Conservation (phyloP, 2,329 filamentous ascomycete species). For the Nigrospora osmanthi region DNA sequence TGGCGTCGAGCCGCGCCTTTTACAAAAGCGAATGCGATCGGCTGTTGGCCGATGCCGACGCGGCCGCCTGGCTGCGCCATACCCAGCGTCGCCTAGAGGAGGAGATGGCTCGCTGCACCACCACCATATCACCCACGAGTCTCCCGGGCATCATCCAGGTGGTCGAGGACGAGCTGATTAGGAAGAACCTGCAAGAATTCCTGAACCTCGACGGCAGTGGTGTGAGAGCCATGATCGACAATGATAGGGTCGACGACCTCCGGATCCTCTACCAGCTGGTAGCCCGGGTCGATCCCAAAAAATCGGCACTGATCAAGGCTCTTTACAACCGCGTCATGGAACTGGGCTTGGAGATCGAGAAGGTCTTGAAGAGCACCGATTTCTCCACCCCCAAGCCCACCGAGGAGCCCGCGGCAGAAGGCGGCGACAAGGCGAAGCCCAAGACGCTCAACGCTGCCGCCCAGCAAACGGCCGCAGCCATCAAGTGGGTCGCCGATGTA, state of each 20-base stretch:
- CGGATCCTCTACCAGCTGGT: conserved; percentile 76
- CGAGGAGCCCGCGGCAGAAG: conserved; percentile 33
- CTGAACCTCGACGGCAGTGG: conserved; percentile 80
- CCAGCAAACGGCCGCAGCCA: conserved; percentile 76
- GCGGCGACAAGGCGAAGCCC: conserved; percentile 37
- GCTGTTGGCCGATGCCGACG: conserved; percentile 70
- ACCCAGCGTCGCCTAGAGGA: conserved; percentile 68
- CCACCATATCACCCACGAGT: conserved; percentile 69
- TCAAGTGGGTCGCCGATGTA: conserved; percentile 94
- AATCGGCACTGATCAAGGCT: conserved; percentile 59
- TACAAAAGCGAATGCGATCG: conserved; percentile 69
- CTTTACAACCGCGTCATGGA: conserved; percentile 71
- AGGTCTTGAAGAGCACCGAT: conserved; percentile 47
- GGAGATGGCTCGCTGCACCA: conserved; percentile 75
- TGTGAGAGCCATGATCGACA: conserved; percentile 83
- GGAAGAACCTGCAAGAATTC: conserved; percentile 70
- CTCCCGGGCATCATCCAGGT: conserved; percentile 66
- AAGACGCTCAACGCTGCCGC: conserved; percentile 54
- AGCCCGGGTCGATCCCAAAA: conserved; percentile 66
- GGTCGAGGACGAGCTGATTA: conserved; percentile 75
- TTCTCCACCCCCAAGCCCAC: conserved; percentile 31
- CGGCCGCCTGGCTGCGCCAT: conserved; percentile 72
- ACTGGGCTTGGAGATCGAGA: conserved; percentile 78
- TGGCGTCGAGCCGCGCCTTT: conserved; percentile 63
- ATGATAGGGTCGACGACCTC: conserved; percentile 73